Percentiles rank a stretch among this genome's conserved stretches.
Conservation (phyloP, 2,329 filamentous ascomycete species). For the Diplodia scrobiculata region DNA sequence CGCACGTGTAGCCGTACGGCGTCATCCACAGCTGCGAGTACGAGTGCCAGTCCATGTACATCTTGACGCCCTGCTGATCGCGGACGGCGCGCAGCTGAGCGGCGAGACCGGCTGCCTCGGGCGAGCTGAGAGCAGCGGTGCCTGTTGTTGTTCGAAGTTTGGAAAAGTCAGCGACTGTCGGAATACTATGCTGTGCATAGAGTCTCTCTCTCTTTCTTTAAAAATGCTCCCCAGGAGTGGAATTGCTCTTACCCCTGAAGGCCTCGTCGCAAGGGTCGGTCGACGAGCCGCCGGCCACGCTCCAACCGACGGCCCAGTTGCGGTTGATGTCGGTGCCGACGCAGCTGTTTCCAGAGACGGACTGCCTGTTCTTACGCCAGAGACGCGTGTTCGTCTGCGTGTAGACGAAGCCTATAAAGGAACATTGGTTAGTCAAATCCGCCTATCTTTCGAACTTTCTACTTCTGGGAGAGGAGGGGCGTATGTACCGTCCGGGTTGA, state of each 20-base stretch:
- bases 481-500: constrained; percentile 45
- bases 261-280: constrained; percentile 44
- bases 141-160: constrained; percentile 49
- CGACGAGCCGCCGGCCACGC: constrained; percentile 39
- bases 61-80: constrained; percentile 55
- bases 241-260: constrained; percentile 37
- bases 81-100: constrained; percentile 52
- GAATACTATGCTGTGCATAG: too few species aligned
- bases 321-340: constrained; percentile 47
- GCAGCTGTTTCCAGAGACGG: constrained; percentile 38
- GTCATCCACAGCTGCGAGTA: constrained; percentile 45
- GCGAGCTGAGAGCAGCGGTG: constrained; percentile 40
- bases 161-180: background rate
- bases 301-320: constrained; percentile 46
- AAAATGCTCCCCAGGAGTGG: constrained; percentile 44
- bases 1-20: constrained; percentile 63
- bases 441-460: too few species aligned
- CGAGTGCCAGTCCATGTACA: constrained; percentile 67
- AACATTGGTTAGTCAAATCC: background rate
- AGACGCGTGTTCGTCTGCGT: constrained; percentile 44
- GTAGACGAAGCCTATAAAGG: constrained; percentile 41
- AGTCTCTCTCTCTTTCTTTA: background rate
- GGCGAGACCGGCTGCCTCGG: constrained; percentile 49
- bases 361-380: constrained; percentile 47
- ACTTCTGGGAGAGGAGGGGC: too few species aligned